Conservation (phyloP, 208 protist species). For the Crithidia thermophila region DNA sequence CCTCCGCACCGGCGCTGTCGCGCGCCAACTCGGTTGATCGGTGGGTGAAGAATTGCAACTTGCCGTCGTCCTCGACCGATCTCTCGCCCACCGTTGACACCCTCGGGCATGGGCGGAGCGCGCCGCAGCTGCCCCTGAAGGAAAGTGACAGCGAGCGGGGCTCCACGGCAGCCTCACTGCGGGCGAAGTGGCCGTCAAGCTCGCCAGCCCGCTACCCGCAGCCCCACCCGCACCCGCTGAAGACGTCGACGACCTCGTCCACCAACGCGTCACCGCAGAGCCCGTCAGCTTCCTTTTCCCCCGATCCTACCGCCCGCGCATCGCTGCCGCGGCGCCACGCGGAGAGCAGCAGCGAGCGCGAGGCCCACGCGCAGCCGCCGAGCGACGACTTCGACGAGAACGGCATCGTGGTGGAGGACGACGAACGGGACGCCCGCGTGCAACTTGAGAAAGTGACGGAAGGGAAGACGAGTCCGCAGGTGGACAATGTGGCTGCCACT, state of each 20-base stretch:
- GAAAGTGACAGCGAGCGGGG: conserved; percentile 19
- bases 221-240: conserved; percentile 1
- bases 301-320: background rate
- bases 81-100: background rate
- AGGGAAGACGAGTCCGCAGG: background rate
- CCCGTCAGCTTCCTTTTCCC: background rate
- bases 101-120: background rate
- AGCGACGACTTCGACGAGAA: conserved; percentile 3
- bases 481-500: too few relatives aligned
- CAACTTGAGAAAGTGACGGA: background rate
- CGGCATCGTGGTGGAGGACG: conserved; percentile 14
- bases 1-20: background rate
- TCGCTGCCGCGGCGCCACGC: too few relatives aligned
- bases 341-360: background rate
- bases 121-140: conserved; percentile 21
- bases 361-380: background rate
- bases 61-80: conserved; percentile 4
- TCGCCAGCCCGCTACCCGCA: conserved; percentile 12
- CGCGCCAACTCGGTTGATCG: conserved; percentile 4
- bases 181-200: background rate
- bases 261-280: background rate
- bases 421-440: background rate
- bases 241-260: too few relatives aligned
- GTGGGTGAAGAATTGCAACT: background rate
- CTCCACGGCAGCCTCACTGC: background rate